These are phyloP conservation scores for Tetradesmus obliquus DNA, from an alignment of 139 green algal genomes.

Conservation along the genomic window DNA sequence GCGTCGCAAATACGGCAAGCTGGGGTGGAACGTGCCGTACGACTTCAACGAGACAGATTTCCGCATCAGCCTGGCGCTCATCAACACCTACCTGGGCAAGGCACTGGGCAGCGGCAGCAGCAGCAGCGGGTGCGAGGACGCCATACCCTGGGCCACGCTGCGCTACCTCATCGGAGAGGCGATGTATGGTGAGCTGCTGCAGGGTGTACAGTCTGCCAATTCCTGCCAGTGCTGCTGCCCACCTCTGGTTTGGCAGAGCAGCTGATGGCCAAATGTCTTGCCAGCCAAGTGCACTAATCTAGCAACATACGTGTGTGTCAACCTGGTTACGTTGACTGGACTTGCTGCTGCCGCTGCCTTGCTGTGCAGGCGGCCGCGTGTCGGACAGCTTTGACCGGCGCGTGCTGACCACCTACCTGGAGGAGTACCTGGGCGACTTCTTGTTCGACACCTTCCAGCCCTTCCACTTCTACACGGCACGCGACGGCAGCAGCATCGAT, in stretches of 20 bases:
- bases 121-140: conserved; percentile 24
- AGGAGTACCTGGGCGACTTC: conserved; percentile 95
- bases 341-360: conserved; percentile 58
- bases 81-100: conserved; percentile 88
- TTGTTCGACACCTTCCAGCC: conserved; percentile 91
- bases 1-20: conserved; percentile 92
- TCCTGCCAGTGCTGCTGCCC: no score
- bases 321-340: background rate
- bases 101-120: conserved; percentile 19
- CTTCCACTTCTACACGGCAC: conserved; percentile 74
- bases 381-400: conserved; percentile 86
- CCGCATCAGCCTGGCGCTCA: conserved; percentile 87
- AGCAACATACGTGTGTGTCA: background rate
- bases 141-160: conserved; percentile 87
- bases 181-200: conserved; percentile 44
- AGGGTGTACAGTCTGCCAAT: no score
- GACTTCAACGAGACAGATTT: conserved; percentile 97
- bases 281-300: no score
- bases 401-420: conserved; percentile 89
- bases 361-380: conserved; percentile 77
- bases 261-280: no score
- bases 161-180: conserved; percentile 49
- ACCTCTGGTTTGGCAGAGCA: no score
- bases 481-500: conserved; percentile 44
- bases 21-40: conserved; percentile 94